Conservation (phyloP, 441 rosid species). For the Adansonia madagascariensis region DNA sequence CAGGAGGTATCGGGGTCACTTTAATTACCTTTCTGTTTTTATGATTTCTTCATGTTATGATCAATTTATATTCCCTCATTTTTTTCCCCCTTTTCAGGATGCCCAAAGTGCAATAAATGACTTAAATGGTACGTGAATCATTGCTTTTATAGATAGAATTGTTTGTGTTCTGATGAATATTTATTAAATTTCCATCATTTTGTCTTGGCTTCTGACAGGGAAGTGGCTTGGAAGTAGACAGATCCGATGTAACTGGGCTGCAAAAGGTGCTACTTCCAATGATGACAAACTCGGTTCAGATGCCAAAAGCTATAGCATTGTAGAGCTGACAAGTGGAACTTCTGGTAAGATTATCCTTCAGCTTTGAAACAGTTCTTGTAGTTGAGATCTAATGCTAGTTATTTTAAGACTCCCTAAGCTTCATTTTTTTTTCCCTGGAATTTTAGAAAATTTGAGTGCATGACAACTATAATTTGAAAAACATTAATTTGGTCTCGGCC, state of each 20-base stretch:
- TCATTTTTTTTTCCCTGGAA: not conserved
- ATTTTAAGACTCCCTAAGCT: not conserved
- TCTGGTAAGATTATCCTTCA: slow-evolving; percentile 48
- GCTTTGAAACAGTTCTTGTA: not conserved
- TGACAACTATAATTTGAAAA: slow-evolving; percentile 12
- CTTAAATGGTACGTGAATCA: slow-evolving; percentile 54
- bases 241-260: slow-evolving; percentile 77
- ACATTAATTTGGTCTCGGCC: not conserved
- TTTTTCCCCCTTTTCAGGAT: slow-evolving; percentile 49
- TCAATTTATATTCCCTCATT: not conserved
- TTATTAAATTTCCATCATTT: slow-evolving; percentile 14
- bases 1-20: slow-evolving; percentile 55
- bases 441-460: not conserved
- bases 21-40: slow-evolving; percentile 12
- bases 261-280: slow-evolving; percentile 36
- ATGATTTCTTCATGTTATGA: not conserved
- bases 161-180: slow-evolving; percentile 20
- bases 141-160: not conserved
- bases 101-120: slow-evolving; percentile 85
- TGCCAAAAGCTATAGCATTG: slow-evolving; percentile 19
- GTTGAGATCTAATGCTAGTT: not conserved
- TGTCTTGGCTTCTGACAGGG: slow-evolving; percentile 43
- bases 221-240: slow-evolving; percentile 77
- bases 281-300: not conserved
- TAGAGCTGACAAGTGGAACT: slow-evolving; percentile 59